Evolutionary conservation across 805 yeast genomes (phyloP).

Genomic region (Ogataea ramenticola): DNA sequence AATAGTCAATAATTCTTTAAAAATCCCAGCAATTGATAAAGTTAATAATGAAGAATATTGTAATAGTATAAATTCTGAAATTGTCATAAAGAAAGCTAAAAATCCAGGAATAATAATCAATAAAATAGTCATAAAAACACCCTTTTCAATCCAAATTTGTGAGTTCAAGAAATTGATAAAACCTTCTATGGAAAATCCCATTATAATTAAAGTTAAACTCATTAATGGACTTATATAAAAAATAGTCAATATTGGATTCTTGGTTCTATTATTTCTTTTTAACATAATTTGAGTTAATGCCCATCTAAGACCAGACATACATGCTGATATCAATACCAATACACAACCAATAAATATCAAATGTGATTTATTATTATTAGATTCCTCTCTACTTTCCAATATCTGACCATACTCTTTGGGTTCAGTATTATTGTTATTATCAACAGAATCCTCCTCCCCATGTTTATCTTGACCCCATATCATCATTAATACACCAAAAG

Average conservation of each 20-base stretch:
- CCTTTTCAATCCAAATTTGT: slow-evolving; percentile 59
- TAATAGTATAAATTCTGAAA: slow-evolving; percentile 78
- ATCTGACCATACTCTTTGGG: slow-evolving; percentile 15
- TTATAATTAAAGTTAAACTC: slow-evolving; percentile 51
- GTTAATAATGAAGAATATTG: slow-evolving; percentile 81
- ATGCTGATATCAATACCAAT: slow-evolving; percentile 69
- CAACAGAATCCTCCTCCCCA: background rate
- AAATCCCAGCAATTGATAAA: slow-evolving; percentile 83
- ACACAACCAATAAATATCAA: slow-evolving; percentile 50
- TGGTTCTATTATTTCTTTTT: slow-evolving; percentile 48
- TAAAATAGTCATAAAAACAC: slow-evolving; percentile 45
- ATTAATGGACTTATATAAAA: slow-evolving; percentile 80
- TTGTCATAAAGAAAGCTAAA: slow-evolving; percentile 82
- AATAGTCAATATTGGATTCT: slow-evolving; percentile 79
- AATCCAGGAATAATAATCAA: slow-evolving; percentile 76
- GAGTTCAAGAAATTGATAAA: slow-evolving; percentile 42
- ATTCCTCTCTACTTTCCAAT: slow-evolving; percentile 3
- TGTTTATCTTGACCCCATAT: slow-evolving; percentile 44
- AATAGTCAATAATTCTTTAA: slow-evolving; percentile 86
- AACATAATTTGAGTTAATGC: slow-evolving; percentile 83
- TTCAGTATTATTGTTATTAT: background rate
- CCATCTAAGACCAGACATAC: slow-evolving; percentile 91
- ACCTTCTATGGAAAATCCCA: slow-evolving; percentile 70
- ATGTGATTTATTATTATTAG: slow-evolving; percentile 10
- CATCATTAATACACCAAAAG: slow-evolving; percentile 83